Base-by-base conservation (phyloP, 768 basidiomycete species). In the Lentinus tigrinus region DNA sequence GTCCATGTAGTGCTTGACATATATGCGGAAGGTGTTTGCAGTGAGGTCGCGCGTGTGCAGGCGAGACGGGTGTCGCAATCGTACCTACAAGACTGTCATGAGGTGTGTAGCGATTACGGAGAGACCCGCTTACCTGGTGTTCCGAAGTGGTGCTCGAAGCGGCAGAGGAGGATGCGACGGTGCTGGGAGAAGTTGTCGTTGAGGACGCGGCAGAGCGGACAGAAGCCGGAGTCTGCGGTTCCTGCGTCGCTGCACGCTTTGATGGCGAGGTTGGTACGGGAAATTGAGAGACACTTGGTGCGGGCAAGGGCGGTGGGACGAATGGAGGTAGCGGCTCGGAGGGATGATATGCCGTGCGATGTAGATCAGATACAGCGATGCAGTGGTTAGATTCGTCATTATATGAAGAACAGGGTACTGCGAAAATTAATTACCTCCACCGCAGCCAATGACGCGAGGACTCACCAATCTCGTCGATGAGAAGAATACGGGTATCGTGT, bases 1-100 rank as follows among this genome's bases (percentile, higher is more conserved):
- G 63, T 89, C 84, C 86, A 93, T 88, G 70, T 84, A 92, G 63
- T 91, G 86, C 62, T 89, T 90, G 58, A 93, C 63, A 63, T 93
- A 91, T 38, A 89, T 80, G 11, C 87, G 80, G 68, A 93, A 89
- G 0, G 84, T 87, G 58, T 87, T 87, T 3, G 76, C 80, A 2
- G 83, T 91, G 26, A 93, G 81, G 55, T 91, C 87, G 19, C 77
- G 76, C 0, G 83, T 80, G 54, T 80, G 86, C 26, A 92, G 73
- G 39, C 86, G 80, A 0, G 85, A 85, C 1, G 90, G 91, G 69
- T 92, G 89, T 44, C 88, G 86, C 44, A 92, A 74, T 66, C 81
- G 84, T 3, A 63, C 71, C 71, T 74, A 37, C 38, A 49, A 49
- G 59, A 16, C 19, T 27, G 38, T 52, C n/a, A 38, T 39, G 17